Evolutionary conservation across 495 filamentous ascomycete species (phyloP), one percentile per base, ranked within the genome.

Genomic region (Trichoderma parareesei): DNA sequence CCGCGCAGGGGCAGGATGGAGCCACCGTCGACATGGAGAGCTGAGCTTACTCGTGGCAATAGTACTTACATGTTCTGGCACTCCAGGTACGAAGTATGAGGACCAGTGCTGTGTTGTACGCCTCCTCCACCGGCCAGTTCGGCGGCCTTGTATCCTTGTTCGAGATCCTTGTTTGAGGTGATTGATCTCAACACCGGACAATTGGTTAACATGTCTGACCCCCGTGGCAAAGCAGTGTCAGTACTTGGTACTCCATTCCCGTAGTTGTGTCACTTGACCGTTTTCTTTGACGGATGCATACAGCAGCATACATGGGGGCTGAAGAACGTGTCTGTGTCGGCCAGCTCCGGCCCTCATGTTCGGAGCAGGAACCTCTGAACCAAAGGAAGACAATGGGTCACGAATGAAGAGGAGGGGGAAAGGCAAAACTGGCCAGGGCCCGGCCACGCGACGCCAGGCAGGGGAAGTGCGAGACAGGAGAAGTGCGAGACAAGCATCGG

Each of bases 1-100:
- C 27, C 5, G 53, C 53, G 33, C 46, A 57, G 53, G 53, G 53
- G 53, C 53, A 14, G 6, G 53, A 57, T 57, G 53, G 53, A 57
- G 53, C 16, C 33, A 27, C 53, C 27, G 53, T 37, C 53, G 18
- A 57, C 33, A 16, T 37, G 27, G 10, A 35, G 5, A 57, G 53
- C 11, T 57, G 5, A 57, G 53, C 11, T 57, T 20, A 5, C 11
- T 18, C 9, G 2, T 57, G 4, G 48, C n/a, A 33, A 18, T 7
- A 18, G n/a, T 27, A 27, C 27, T 27, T 27, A 57, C 3, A 18
- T 9, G 46, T 49, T 18, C 16, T 49, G n/a, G 16, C n/a, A 18
- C 7, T 18, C 16, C 46, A 2, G 7, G 46, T 49, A 8, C n/a
- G 27, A 27, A 2, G 27, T 27, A 27, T 27, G 27, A 27, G 27